Evolutionary conservation across 768 basidiomycete species (phyloP), one percentile per base, ranked within the genome.

Genomic region (Gautieria morchelliformis): DNA sequence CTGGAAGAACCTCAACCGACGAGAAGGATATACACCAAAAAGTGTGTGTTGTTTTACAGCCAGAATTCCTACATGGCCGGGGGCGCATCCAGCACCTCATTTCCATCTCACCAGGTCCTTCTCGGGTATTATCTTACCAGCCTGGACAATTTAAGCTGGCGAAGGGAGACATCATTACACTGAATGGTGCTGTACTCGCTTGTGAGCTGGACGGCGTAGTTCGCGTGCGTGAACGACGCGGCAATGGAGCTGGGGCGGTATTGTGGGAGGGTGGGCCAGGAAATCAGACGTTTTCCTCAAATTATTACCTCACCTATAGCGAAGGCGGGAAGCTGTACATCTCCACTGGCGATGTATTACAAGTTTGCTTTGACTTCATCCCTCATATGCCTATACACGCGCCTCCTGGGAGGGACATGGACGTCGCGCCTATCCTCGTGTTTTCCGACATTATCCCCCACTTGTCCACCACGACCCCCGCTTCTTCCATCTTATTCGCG

Each of bases 381-480:
- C 62, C 63, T 12, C 33, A 58, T 20, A 54, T 62, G 11, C 62
- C 62, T 22, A 17, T 35, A 22, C 39, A 57, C 50, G 37, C 37
- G 3, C n/a, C 20, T 24, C 37, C 52, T 48, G 19, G 19, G 30
- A 22, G 27, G 41, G 30, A 44, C n/a, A 24, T 12, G 33, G 32
- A 20, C 40, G 30, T 32, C 14, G 53, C 37, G 4, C 55, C 51
- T 7, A 48, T 52, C 4, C 46, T 65, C 8, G 41, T 45, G 14
- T 24, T 65, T 11, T 65, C 64, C 5, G 59, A 61, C 20, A 22
- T 20, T 8, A 51, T 45, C 11, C 64, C 64, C 10, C 52, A 65
- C 50, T 46, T 65, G 32, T 42, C 56, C 6, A 46, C 63, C 27
- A 49, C 53, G 6, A 40, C 51, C 1, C 52, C 59, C 10, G 45